Percentiles rank a stretch among this genome's conserved stretches.
Evolutionary conservation across 176 grass and related monocot genomes (phyloP).

Genomic region (Stipa capillata): DNA sequence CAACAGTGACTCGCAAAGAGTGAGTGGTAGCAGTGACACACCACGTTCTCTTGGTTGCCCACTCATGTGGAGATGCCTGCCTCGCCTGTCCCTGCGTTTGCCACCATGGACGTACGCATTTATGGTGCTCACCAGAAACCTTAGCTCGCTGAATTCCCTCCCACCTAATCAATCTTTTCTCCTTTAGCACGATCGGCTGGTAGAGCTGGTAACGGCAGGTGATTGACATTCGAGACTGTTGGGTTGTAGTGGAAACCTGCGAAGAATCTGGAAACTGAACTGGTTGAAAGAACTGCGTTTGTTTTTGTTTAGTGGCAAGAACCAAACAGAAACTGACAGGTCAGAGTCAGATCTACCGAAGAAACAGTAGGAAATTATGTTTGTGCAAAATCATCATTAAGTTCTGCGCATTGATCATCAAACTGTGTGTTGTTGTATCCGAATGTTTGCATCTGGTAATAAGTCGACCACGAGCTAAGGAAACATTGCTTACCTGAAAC

Average conservation of each 20-base stretch:
- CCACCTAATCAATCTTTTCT: conserved; percentile 3
- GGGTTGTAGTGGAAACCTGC: too few species aligned
- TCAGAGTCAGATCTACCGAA: too few species aligned
- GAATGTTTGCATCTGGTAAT: background rate
- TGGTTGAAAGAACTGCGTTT: background rate
- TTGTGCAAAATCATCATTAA: too few species aligned
- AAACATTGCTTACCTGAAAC: too few species aligned
- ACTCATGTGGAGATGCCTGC: conserved; percentile 15
- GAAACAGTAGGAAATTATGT: background rate
- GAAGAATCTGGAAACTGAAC: background rate
- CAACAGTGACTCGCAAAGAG: background rate
- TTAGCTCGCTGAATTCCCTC: background rate
- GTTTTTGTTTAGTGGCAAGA: background rate
- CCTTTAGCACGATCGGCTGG: background rate
- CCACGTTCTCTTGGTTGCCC: conserved; percentile 31
- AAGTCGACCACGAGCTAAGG: too few species aligned
- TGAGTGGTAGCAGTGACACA: conserved; percentile 24
- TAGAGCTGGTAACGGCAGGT: conserved; percentile 11
- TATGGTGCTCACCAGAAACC: conserved; percentile 20
- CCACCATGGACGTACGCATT: conserved; percentile 33
- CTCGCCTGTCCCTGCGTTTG: background rate
- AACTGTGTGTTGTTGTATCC: background rate
- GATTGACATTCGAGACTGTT: background rate
- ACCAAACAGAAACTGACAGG: too few species aligned
- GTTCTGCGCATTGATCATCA: background rate